Conservation (phyloP, 805 yeast species). For the Scheffersomyces lignosus region DNA sequence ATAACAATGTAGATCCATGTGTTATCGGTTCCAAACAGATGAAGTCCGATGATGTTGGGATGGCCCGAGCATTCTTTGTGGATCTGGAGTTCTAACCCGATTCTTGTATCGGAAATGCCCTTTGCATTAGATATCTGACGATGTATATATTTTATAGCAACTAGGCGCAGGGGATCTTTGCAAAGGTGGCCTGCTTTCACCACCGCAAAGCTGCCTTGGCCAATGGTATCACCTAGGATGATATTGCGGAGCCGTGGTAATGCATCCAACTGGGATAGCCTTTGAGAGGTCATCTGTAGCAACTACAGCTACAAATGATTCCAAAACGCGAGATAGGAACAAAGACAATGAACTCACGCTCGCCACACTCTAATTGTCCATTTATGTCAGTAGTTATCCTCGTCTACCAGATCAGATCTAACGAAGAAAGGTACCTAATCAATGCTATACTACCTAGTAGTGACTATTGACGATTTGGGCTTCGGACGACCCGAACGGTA, state of each 20-base stretch:
- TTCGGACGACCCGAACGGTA: no score
- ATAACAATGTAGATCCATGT: conserved; percentile 65
- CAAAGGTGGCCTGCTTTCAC: neutral
- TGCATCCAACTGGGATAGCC: neutral
- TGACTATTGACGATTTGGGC: no score
- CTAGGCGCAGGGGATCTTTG: neutral
- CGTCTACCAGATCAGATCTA: no score
- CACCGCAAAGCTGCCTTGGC: conserved; percentile 1
- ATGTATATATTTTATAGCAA: conserved; percentile 1
- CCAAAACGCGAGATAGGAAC: no score
- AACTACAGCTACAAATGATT: no score
- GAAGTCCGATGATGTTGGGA: conserved; percentile 57
- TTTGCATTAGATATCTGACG: neutral
- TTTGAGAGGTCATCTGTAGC: neutral
- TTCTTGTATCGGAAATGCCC: neutral
- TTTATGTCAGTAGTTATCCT: no score
- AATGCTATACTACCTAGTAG: no score
- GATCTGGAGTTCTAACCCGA: conserved; percentile 18
- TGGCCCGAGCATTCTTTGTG: conserved; percentile 61
- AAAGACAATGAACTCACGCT: no score
- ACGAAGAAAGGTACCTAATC: no score
- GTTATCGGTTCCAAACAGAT: conserved; percentile 53
- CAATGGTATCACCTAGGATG: neutral
- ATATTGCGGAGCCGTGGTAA: neutral
- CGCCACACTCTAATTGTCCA: no score